Evolutionary conservation across 768 basidiomycete genomes (phyloP), one percentile per base, ranked within the genome.

Genomic region (Suillus variegatus): DNA sequence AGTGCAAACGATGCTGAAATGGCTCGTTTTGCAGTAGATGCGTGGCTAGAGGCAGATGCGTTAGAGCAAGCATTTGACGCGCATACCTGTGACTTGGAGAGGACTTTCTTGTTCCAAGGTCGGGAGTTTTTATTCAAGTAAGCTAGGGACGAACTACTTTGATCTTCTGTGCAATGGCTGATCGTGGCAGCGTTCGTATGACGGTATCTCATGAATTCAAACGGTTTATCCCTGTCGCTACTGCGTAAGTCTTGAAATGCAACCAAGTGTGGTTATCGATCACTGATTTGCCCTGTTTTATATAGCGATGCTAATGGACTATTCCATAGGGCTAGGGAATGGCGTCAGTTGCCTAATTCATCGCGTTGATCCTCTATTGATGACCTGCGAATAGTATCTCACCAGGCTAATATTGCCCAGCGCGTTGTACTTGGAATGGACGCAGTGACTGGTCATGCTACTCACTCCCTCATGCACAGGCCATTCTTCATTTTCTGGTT

Each of bases 401-500:
- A 88, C 72, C 89, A 91, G 72, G 81, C 82, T 32, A 78, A 75
- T 36, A 83, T 92, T 20, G 86, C 86, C 35, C 82, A 85, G 63
- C 84, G 86, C 40, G 81, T 88, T 36, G 86, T 89, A 80, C 75
- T 78, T 38, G 88, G 86, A 10, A 77, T 91, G 52, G 82, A 84
- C 62, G 82, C 83, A 3, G 82, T 91, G 67, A 90, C 90, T 10
- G 88, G 88, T 3, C 72, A 77, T 56, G 71, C 72, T 25, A 69
- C 76, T 47, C 82, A 85, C 65, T 73, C 81, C 40, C 74, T 92
- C 28, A 78, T 85, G 3, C 79, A 83, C 18, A 78, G 89, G 64
- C 90, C 90, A 12, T 89, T 88, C 72, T 89, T 86, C 72, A 80
- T 86, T 28, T 89, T 89, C 73, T 91, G 89, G 89, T 90, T 92